These are phyloP conservation scores for Phytophthora foliorum DNA, from an alignment of 352 stramenopile genomes.

Conservation along the genomic window DNA sequence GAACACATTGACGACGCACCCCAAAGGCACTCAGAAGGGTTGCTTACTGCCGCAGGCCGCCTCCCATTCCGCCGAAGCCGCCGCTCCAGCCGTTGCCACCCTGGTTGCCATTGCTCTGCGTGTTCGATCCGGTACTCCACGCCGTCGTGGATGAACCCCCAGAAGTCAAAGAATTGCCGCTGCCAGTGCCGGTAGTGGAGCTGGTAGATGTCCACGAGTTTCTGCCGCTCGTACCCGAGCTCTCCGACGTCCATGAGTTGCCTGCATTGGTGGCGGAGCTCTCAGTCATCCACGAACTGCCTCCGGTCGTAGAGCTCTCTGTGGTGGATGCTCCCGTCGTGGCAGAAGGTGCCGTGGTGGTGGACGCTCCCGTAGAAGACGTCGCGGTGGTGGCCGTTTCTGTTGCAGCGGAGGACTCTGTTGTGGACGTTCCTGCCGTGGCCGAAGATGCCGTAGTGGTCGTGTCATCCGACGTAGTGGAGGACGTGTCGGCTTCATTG, in stretches of 20 bases:
- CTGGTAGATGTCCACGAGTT: constrained; percentile 19
- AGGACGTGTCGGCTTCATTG: constrained; percentile 19
- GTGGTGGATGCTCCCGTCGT: constrained; percentile 4
- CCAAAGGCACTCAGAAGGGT: background rate
- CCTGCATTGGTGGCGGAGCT: constrained; percentile 5
- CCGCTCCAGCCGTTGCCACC: constrained; percentile 34
- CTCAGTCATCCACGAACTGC: constrained; percentile 7
- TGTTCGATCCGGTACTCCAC: constrained; percentile 9
- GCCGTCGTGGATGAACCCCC: constrained; percentile 10
- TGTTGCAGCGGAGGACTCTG: background rate
- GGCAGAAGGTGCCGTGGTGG: constrained; percentile 4
- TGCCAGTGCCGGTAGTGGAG: background rate
- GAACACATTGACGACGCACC: constrained; percentile 7
- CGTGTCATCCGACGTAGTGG: constrained; percentile 9
- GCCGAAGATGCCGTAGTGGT: constrained; percentile 6
- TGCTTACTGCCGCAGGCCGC: constrained; percentile 23
- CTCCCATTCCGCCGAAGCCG: constrained; percentile 35
- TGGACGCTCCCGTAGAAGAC: constrained; percentile 1
- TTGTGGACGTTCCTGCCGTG: background rate
- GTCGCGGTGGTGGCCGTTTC: background rate
- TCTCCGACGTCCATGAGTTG: constrained; percentile 8
- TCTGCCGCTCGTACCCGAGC: constrained; percentile 1
- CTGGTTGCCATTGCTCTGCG: constrained; percentile 21
- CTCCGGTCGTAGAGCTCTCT: constrained; percentile 3
- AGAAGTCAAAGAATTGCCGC: constrained; percentile 4